Percentiles rank a stretch among this genome's conserved stretches.
These are phyloP conservation scores for Omphalea diandra DNA, from an alignment of 441 rosid species.

Conservation along the genomic window DNA sequence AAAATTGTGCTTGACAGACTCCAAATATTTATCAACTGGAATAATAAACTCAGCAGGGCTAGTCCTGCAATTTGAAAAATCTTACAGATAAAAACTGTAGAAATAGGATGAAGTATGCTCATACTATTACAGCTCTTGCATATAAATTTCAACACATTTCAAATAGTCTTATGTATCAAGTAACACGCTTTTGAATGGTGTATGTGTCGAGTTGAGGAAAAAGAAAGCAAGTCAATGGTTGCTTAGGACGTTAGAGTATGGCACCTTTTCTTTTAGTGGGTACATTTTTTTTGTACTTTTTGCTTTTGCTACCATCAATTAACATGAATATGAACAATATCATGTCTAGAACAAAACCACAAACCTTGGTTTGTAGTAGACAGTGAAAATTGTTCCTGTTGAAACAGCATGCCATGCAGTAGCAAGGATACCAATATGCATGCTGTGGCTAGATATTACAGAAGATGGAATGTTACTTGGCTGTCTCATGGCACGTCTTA, in stretches of 20 bases:
- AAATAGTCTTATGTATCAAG: not conserved
- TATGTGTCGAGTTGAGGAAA: too few relatives aligned
- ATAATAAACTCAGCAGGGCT: too few relatives aligned
- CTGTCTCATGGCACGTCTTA: slow-evolving; percentile 93
- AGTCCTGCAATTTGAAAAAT: slow-evolving; percentile 39
- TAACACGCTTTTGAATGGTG: too few relatives aligned
- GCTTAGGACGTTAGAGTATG: not conserved
- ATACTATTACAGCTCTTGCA: not conserved
- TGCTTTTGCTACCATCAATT: not conserved
- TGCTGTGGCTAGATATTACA: too few relatives aligned
- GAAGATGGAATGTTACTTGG: slow-evolving; percentile 69
- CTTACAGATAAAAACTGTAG: not conserved
- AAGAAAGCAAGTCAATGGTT: not conserved
- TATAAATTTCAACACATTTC: not conserved
- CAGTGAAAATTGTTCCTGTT: slow-evolving; percentile 79
- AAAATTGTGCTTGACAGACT: slow-evolving; percentile 58
- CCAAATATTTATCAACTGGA: slow-evolving; percentile 71
- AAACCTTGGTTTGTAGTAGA: slow-evolving; percentile 87
- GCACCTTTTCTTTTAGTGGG: too few relatives aligned
- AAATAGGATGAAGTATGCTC: not conserved
- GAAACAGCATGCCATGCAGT: slow-evolving; percentile 87
- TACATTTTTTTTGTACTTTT: not conserved
- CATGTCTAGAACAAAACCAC: slow-evolving; percentile 10
- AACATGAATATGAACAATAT: not conserved
- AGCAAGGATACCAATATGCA: slow-evolving; percentile 95